Conservation (phyloP, 768 basidiomycete genomes). For the Dioszegia aurantiaca region DNA sequence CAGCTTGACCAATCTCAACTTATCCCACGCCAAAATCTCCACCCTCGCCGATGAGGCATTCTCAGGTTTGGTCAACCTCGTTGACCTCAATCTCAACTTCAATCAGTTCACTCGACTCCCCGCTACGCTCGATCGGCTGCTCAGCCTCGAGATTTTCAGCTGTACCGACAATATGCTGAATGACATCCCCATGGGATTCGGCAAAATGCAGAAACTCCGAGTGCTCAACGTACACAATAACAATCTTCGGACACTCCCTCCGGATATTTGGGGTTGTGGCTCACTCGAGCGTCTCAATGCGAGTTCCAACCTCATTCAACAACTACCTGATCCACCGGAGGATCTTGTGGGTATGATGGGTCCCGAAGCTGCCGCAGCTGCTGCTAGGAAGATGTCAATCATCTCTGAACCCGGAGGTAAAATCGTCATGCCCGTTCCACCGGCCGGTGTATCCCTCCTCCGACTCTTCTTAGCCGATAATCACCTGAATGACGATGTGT, state of each 20-base stretch:
- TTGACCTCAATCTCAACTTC: slow-evolving; percentile 71
- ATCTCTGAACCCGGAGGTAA: slow-evolving; percentile 7
- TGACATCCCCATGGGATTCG: slow-evolving; percentile 71
- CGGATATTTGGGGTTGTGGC: slow-evolving; percentile 77
- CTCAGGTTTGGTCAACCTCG: slow-evolving; percentile 68
- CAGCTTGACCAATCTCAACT: slow-evolving; percentile 71
- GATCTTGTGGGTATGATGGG: slow-evolving; percentile 33
- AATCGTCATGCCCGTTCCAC: slow-evolving; percentile 48
- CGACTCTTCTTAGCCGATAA: slow-evolving; percentile 88
- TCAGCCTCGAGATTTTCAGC: slow-evolving; percentile 67
- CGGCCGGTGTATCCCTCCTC: slow-evolving; percentile 69
- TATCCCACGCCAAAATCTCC: slow-evolving; percentile 84
- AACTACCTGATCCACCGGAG: slow-evolving; percentile 66
- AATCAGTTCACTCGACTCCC: slow-evolving; percentile 83
- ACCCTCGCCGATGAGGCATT: slow-evolving; percentile 71
- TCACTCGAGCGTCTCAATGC: slow-evolving; percentile 72
- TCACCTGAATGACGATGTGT: slow-evolving; percentile 70
- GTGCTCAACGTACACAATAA: slow-evolving; percentile 87
- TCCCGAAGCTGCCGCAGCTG: slow-evolving; percentile 14
- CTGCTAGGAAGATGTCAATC: slow-evolving; percentile 16
- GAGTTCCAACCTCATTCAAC: slow-evolving; percentile 77
- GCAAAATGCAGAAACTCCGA: slow-evolving; percentile 69
- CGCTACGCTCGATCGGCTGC: slow-evolving; percentile 73
- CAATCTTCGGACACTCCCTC: slow-evolving; percentile 71
- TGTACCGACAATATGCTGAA: slow-evolving; percentile 89